Base-by-base conservation (phyloP, 257 asterid species). In the Parsonsia alboflavescens region DNA sequence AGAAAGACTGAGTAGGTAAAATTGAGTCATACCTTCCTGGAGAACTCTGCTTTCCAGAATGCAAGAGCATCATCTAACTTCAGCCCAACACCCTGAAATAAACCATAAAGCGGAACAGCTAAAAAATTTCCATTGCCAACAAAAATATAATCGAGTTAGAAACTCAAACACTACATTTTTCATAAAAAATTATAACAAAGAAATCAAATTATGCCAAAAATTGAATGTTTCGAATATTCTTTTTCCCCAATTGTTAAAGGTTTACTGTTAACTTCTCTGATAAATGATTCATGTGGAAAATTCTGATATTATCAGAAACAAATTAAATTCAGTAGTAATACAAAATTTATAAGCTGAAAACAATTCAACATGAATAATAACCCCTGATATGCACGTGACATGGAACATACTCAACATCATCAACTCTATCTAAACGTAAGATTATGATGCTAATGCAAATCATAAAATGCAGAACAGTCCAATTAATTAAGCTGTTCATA, bases 31-130 rank as follows among this genome's bases (percentile, higher is more conserved):
- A 92, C 99, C 95, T 90, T 92, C 58, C 83, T 81, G 76, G 98
- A 88, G 88, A 95, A 92, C 86, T 95, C 98, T 22, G 91, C 84
- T 88, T 88, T 95, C 97, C 98, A 95, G 75, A 95, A 95, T 48
- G 96, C 91, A 81, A 95, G 97, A 80, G 99, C 99, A 83, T 95
- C 99, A 59, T 90, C 99, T 86, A 95, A 82, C 83, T 95, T 95
- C 80, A 95, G 85, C 36, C 99, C 99, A 76, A 90, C 96, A 75
- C 98, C 97, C 97, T 95, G 73, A 73, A 73, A 74, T 44, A 45
- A 68, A 50, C 48, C 68, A 52, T 19, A 48, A 7, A 53, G 39
- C 15, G 15, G 57, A 28, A 77, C 5, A 6, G 15, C 44, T 24
- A 24, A 24, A 33, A 16, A 26, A 24, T 24, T 48, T 69, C 36